Evolutionary conservation across 140 eudicot species (phyloP).

Genomic region (Flaveria floridana): DNA sequence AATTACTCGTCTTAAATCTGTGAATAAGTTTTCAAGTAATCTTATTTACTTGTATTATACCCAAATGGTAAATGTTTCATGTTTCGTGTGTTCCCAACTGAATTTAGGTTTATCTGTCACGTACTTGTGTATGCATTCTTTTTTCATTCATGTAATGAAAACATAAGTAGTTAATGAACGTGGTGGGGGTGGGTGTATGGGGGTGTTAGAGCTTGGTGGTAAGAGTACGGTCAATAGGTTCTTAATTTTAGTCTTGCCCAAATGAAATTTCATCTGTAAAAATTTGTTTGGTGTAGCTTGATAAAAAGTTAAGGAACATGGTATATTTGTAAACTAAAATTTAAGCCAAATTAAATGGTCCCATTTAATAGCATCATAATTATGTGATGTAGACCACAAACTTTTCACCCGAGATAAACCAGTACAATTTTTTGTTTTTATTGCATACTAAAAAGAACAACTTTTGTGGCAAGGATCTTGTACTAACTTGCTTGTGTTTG

Average conservation of each 20-base stretch:
- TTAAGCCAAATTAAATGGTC: conserved; percentile 24
- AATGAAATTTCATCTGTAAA: no score
- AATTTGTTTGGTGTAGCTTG: no score
- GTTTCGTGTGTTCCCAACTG: background rate
- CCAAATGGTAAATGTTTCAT: background rate
- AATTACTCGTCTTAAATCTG: no score
- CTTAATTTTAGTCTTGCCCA: no score
- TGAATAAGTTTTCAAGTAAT: background rate
- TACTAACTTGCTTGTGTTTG: conserved; percentile 8
- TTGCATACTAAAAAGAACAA: background rate
- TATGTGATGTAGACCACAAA: conserved; percentile 2
- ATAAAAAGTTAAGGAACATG: no score
- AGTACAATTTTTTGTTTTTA: background rate
- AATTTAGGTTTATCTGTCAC: background rate
- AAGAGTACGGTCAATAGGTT: no score
- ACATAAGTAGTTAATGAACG: conserved; percentile 6
- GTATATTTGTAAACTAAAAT: background rate
- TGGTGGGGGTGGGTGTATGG: background rate
- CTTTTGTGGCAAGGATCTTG: background rate
- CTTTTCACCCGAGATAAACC: conserved; percentile 13
- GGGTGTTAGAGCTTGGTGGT: no score
- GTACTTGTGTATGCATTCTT: background rate
- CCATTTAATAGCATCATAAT: conserved; percentile 22
- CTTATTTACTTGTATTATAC: background rate
- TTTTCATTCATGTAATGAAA: background rate